phyloP scores from a whole-genome alignment of 352 stramenopile genomes.

The Globisporangium nagaii region DNA sequence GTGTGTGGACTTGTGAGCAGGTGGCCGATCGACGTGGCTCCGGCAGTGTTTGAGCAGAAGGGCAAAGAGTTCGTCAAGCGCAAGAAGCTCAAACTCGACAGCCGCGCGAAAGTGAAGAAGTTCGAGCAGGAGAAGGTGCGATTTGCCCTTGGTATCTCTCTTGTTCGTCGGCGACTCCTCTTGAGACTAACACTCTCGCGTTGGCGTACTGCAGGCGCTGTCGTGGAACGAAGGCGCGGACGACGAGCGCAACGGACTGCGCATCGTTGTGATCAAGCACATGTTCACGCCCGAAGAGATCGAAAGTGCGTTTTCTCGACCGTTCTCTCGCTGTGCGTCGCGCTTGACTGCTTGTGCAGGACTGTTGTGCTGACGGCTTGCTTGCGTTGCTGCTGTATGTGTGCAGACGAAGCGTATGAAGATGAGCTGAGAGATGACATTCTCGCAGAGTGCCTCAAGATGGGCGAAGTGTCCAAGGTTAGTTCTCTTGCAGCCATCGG shows the following conservation, averaged over 20 bases:
- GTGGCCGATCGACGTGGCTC: constrained; percentile 69
- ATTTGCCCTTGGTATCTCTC: not conserved
- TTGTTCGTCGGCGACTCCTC: not conserved
- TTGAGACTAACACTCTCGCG: constrained; percentile 1
- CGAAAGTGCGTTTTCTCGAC: constrained; percentile 41
- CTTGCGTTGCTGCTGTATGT: not conserved
- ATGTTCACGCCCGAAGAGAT: constrained; percentile 92
- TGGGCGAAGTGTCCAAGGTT: constrained; percentile 77
- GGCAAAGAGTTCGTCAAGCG: constrained; percentile 67
- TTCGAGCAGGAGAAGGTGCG: constrained; percentile 81
- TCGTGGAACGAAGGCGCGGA: constrained; percentile 95
- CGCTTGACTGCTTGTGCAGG: not conserved
- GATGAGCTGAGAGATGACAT: constrained; percentile 78
- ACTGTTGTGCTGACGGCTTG: not conserved
- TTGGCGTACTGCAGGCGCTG: constrained; percentile 74
- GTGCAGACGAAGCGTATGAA: constrained; percentile 58
- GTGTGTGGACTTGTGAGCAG: constrained; percentile 18
- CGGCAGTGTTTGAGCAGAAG: constrained; percentile 89
- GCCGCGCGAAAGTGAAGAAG: constrained; percentile 81
- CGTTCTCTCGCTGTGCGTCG: not conserved
- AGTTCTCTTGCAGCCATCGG: too few species aligned
- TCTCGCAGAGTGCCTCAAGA: constrained; percentile 78
- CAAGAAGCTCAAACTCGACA: constrained; percentile 80
- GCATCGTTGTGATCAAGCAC: constrained; percentile 96
- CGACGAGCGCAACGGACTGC: constrained; percentile 85